Base-by-base conservation (phyloP, 2,329 filamentous ascomycete species). In the Aspergillus sp. region DNA sequence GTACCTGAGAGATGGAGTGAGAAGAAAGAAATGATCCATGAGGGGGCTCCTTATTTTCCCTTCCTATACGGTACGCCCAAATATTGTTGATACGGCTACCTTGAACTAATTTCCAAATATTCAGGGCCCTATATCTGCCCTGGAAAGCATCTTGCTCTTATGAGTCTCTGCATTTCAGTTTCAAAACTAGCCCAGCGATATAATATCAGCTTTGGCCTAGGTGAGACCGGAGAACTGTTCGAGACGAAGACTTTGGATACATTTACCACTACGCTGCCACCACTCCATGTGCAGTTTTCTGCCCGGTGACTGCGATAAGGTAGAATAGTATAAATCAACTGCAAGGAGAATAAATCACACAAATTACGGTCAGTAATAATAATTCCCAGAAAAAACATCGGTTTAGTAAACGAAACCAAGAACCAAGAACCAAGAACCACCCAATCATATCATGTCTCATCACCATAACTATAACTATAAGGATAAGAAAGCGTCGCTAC, bases 1-100 rank as follows among this genome's bases (percentile, higher is more conserved):
- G 63, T 74, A 12, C 72, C 70, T 11, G 70, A 73, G 52, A 62
- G 71, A 35, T 75, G 66, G 68, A 58, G 55, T 41, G 64, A 68
- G 37, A 62, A 41, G 33, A 60, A 61, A n/a, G 60, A 63, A 41
- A 56, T 66, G 21, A 60, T 62, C 6, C 46, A 58, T 4, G 59
- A 69, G 27, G 68, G 66, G 21, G 57, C 47, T 37, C 47, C 57
- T 6, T 65, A 66, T 3, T 74, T 67, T 35, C 70, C 71, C 1
- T 73, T 72, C 48, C 54, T 57, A 24, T 57, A 65, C 11, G 50
- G 54, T 60, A 21, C 19, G 19, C 19, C 19, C 19, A 21, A 21
- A 21, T 21, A 21, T 21, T 21, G 19, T 21, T 21, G 19, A 21
- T 21, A 21, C 19, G 3, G 19, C 19, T 21, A 21, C 3, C 19